These are phyloP conservation scores for Lachancea thermotolerans DNA, from an alignment of 805 yeast genomes.

Conservation along the genomic window DNA sequence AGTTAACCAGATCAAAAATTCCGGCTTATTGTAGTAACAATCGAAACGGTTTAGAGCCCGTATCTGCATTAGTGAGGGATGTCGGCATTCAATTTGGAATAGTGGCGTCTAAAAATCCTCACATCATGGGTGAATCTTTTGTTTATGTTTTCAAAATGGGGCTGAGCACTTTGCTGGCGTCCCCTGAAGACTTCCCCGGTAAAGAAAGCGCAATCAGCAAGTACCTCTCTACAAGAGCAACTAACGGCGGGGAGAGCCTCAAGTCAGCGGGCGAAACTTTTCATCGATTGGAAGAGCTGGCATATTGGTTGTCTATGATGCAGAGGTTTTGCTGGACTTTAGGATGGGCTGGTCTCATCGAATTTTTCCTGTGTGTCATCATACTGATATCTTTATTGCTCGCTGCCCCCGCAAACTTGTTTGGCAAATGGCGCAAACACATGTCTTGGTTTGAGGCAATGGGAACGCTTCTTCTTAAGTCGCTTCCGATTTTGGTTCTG, in stretches of 20 bases:
- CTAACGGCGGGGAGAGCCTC: background rate
- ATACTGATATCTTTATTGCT: background rate
- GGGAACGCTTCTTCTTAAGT: background rate
- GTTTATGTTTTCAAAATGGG: conserved; percentile 22
- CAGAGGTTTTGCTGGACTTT: conserved; percentile 2
- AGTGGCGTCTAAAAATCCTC: conserved; percentile 18
- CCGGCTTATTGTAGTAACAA: conserved; percentile 19
- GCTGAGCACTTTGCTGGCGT: conserved; percentile 12
- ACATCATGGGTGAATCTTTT: conserved; percentile 22
- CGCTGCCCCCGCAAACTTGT: conserved; percentile 1
- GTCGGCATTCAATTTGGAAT: conserved; percentile 27
- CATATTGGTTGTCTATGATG: background rate
- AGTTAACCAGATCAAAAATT: conserved; percentile 1
- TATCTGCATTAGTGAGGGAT: conserved; percentile 24
- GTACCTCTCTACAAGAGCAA: conserved; percentile 7
- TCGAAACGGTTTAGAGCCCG: conserved; percentile 23
- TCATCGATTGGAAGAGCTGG: background rate
- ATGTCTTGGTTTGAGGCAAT: too few species aligned
- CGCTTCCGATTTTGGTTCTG: background rate
- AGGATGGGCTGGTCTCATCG: conserved; percentile 1
- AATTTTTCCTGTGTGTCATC: conserved; percentile 1
- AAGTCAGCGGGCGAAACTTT: background rate
- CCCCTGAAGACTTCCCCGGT: conserved; percentile 12
- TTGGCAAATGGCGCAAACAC: background rate
- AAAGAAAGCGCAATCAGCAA: conserved; percentile 17